A percentile compares a stretch with the other conserved stretches of the same genome.
These are phyloP conservation scores for Chloromonas sp. DNA, from an alignment of 163 green algal species.

Conservation along the genomic window DNA sequence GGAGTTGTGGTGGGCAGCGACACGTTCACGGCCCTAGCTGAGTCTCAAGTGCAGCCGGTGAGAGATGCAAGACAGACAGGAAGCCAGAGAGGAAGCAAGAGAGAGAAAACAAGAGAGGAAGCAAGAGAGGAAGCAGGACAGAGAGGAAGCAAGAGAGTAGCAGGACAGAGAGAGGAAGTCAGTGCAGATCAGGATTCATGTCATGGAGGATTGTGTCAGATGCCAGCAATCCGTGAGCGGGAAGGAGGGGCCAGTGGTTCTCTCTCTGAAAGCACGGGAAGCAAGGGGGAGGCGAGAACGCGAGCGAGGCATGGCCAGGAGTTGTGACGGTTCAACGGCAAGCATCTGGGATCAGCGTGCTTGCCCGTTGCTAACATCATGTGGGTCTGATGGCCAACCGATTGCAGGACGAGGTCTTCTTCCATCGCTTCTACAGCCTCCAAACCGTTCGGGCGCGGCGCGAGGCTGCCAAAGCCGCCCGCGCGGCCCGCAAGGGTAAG, in stretches of 20 bases:
- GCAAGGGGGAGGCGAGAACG: no score
- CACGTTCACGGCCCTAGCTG: constrained; percentile 54
- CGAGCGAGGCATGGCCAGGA: no score
- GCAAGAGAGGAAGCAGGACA: neutral
- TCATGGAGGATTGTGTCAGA: no score
- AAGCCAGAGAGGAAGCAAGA: neutral
- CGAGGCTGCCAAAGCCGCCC: constrained; percentile 9
- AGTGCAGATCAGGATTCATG: no score
- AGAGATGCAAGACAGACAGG: neutral
- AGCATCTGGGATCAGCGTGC: no score
- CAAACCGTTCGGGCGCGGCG: constrained; percentile 29
- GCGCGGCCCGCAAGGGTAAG: constrained; percentile 6
- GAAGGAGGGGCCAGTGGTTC: no score
- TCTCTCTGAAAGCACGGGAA: no score
- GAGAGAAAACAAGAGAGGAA: neutral
- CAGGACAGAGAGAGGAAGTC: no score
- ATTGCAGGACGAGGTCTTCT: constrained; percentile 62
- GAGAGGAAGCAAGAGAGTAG: neutral
- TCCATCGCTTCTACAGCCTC: constrained; percentile 64
- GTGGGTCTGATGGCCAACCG: neutral
- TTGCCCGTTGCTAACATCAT: no score
- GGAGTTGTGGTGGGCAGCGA: constrained; percentile 22
- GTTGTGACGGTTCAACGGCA: no score
- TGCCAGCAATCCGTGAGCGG: neutral
- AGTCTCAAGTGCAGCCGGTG: constrained; percentile 22